phyloP scores from a whole-genome alignment of 129 eudicot species.

The Flaveria ramosissima region DNA sequence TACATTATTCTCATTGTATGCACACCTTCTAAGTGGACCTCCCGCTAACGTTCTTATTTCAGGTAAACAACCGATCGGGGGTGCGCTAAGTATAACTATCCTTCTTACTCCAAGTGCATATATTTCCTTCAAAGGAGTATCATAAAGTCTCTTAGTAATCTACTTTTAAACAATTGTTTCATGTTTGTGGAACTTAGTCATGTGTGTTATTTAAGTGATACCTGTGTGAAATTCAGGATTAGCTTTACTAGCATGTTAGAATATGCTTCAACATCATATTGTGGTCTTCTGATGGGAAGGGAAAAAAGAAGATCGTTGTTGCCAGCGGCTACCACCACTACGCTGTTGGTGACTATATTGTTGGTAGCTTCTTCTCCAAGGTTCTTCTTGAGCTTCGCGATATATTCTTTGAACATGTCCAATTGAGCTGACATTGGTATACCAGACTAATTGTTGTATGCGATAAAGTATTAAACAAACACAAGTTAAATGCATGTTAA shows the following conservation, averaged over 20 bases:
- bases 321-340: constrained; percentile 55
- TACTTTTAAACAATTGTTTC: background rate
- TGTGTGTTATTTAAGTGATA: constrained; percentile 4
- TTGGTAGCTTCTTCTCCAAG: constrained; percentile 56
- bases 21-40: constrained; percentile 52
- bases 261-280: constrained; percentile 49
- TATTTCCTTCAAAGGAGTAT: background rate
- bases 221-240: constrained; percentile 53
- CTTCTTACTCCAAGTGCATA: constrained; percentile 26
- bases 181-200: too few species aligned
- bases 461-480: background rate
- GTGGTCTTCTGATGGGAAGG: constrained; percentile 24
- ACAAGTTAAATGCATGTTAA: background rate
- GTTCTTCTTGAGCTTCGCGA: constrained; percentile 40
- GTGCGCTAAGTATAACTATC: constrained; percentile 50
- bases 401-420: constrained; percentile 61
- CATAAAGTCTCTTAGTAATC: background rate
- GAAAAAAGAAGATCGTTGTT: constrained; percentile 54
- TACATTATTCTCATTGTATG: constrained; percentile 35
- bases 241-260: constrained; percentile 41
- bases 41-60: constrained; percentile 67
- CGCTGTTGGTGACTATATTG: constrained; percentile 39
- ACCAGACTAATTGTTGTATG: constrained; percentile 38
- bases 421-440: constrained; percentile 46
- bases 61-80: constrained; percentile 75